Base-by-base conservation (phyloP, 345 rosid species). In the Syzygium jambos region DNA sequence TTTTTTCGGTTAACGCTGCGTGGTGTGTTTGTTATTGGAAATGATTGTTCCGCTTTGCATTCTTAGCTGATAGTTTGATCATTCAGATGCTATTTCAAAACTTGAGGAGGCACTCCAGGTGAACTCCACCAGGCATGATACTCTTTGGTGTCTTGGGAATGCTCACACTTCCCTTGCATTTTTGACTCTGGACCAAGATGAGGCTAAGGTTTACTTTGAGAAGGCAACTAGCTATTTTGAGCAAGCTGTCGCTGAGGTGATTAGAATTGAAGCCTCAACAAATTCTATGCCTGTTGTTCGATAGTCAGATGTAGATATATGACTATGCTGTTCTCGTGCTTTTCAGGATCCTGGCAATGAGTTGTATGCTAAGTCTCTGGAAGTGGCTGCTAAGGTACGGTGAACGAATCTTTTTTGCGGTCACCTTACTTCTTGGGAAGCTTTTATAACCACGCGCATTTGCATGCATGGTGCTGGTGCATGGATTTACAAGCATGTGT, bases 101-200 rank as follows among this genome's bases (percentile, higher is more conserved):
- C 90, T 97, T 52, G 99, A 97, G 91, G 99, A 97, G 90, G 98
- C 98, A 52, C 90, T 97, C 93, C 41, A 84, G 89, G 78, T 95
- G 86, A 89, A 89, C 23, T 96, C 99, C 25, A 92, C 88, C 88
- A 94, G 89, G 77, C 96, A 93, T 86, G 96, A 95, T 46, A 89
- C 99, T n/a, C 88, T 94, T 59, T 97, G 99, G 99, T 95, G 94
- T 87, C 78, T 95, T 34, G 99, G 99, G 56, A 97, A 97, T 90
- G 99, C 99, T 21, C 93, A 94, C 65, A 94, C 98, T 77, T 93
- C 98, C 4, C 87, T 55, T 89, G 99, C 97, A 30, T 97, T 97
- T 91, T 87, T 96, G 85, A 95, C 92, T 85, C 94, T 94, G 0
- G 96, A 95, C 5, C 91, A 90, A 90, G 93, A 90, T 21, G 98